Base-by-base conservation (phyloP, 192 early-diverging fungal genomes). In the Entomortierella lignicola region DNA sequence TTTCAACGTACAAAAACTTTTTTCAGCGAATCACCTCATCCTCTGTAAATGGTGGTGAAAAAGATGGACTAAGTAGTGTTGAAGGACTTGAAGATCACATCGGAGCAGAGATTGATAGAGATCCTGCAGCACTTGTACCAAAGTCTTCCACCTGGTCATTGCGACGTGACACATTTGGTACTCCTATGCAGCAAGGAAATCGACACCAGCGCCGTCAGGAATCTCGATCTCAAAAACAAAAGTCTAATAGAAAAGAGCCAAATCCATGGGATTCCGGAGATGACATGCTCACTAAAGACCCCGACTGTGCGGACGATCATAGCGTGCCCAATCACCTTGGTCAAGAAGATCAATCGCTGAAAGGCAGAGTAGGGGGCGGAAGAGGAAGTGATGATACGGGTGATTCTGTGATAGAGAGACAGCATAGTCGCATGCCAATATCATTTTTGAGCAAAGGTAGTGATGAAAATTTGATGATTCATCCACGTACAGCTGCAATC, bases 401-500 rank as follows among this genome's bases (percentile, higher is more conserved):
- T 37, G 72, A 32, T 11, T n/a, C 39, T 32, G 11, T 31, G 12
- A 25, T n/a, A 4, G 50, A 47, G 1, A 29, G 41, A 25, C 47
- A 6, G 10, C 23, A 26, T n/a, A 20, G 13, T 21, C 32, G 17
- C 20, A 29, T 5, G 20, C 15, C 20, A 20, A 20, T 4, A 47
- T 47, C 44, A 4, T 4, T 47, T 47, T 47, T 47, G 44, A 15
- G 29, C 13, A 30, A 18, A 25, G 71, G 25, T 18, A 1, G 30
- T 10, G 31, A 20, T 13, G 61, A 64, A 2, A 64, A 69, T 29
- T 77, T 60, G 74, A 69, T 69, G 26, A 25, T 69, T 12, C 55
- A 77, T 27, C 66, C 74, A 10, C 74, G 66, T 10, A 77, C 74
- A 11, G 66, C 66, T 4, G 74, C 61, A n/a, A 66, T 60, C 26